Base-by-base conservation (phyloP, 2,329 filamentous ascomycete genomes). In the Volutella citrinella region DNA sequence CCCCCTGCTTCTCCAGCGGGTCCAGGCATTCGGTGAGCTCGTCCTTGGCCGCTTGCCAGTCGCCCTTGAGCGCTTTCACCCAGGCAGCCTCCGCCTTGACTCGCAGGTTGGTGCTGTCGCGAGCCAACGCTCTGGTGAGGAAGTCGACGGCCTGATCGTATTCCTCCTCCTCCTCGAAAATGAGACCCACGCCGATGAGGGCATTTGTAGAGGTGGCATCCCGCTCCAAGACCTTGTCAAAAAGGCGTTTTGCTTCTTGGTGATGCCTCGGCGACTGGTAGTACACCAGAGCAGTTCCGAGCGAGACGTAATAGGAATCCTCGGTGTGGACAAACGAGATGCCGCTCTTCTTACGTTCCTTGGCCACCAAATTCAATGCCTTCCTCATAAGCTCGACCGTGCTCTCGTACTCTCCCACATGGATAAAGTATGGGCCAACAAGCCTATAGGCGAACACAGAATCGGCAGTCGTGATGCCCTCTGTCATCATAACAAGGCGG, bases 81-180 rank as follows among this genome's bases (percentile, higher is more conserved):
- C 93, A 98, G 2, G 89, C 91, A 13, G 88, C 80, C 61, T 98
- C 94, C 12, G 85, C 84, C 35, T 80, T 82, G 26, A 98, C 83
- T 19, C 82, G 83, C 14, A 89, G 69, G 48, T 96, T 95, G 10
- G 69, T 68, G 3, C 73, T 67, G 53, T 95, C 87, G 16, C 85
- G 78, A 44, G 80, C 59, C 17, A 94, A 60, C 2, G 93, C 93
- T 43, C 87, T 78, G 23, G 74, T 75, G 10, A 98, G 66, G 52
- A 95, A 96, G 18, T 84, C 76, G 23, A 90, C 80, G 0, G 94
- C 93, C 51, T 87, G 75, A 28, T 77, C 71, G 51, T 87, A 96
- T 43, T 97, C 85, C 52, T 95, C 84, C 46, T 95, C 89, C 51
- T 97, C 93, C 60, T 96, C 89, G 28, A 90, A 83, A 24, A 98